phyloP scores from a whole-genome alignment of 257 asterid species.

The Solanum sitiens region DNA sequence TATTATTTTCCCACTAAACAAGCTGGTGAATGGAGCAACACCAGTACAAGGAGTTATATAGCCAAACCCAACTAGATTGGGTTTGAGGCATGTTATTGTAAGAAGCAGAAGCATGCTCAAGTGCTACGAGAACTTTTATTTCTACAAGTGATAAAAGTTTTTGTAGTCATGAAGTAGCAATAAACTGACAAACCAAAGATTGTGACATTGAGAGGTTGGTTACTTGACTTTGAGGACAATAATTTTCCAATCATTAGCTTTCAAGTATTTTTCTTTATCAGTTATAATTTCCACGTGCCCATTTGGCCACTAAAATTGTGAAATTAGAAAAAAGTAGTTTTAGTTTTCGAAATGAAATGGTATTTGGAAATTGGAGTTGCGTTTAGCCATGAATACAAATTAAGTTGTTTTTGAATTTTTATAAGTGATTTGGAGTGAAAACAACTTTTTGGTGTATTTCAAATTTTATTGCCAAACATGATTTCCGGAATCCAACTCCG shows the following conservation, averaged over 20 bases:
- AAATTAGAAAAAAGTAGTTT: not conserved
- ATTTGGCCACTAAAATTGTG: not conserved
- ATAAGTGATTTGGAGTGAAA: not conserved
- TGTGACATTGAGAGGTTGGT: not conserved
- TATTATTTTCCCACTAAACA: not conserved
- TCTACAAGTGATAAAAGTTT: not conserved
- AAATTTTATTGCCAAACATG: not conserved
- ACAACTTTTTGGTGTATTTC: not conserved
- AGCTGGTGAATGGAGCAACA: not conserved
- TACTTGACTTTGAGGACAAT: not conserved
- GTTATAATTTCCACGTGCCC: not conserved
- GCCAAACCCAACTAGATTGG: not conserved
- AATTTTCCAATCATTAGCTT: not conserved
- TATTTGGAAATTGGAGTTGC: not conserved
- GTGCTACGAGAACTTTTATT: not conserved
- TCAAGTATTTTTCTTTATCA: not conserved
- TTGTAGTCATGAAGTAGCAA: not conserved
- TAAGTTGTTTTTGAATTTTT: not conserved
- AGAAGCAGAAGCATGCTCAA: not conserved
- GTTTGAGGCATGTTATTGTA: not conserved
- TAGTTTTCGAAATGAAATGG: not conserved
- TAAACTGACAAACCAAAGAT: not conserved
- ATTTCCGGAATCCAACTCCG: not conserved
- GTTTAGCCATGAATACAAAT: not conserved
- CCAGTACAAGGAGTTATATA: not conserved